These are phyloP conservation scores for Claviceps digitariae DNA, from an alignment of 2,329 filamentous ascomycete species.

Conservation along the genomic window DNA sequence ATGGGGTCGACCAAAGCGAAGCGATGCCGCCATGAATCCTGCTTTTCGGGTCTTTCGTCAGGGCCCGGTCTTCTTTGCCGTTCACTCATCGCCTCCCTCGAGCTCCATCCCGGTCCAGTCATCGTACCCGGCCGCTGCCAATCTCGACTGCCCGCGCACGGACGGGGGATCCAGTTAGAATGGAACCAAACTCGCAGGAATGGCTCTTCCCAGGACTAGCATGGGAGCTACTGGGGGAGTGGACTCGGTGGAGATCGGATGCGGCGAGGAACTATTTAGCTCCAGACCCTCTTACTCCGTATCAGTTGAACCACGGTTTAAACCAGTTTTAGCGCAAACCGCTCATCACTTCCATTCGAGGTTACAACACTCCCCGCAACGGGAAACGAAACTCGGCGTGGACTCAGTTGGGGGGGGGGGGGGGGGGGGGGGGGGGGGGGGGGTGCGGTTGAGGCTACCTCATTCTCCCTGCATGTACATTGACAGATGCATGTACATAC, in stretches of 20 bases:
- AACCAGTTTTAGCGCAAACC: not conserved
- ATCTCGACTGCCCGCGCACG: constrained; percentile 3
- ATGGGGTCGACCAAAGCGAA: not conserved
- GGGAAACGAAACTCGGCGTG: not conserved
- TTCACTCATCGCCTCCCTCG: not conserved
- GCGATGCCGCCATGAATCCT: not conserved
- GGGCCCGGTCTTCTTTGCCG: not conserved
- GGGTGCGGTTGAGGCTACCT: not conserved
- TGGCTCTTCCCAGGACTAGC: constrained; percentile 4
- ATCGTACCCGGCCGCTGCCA: not conserved
- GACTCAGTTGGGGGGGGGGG: not conserved
- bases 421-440: not conserved
- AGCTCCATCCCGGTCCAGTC: not conserved
- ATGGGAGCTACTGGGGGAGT: not conserved
- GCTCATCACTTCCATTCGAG: not conserved
- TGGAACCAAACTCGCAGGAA: constrained; percentile 6
- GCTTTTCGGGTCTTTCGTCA: not conserved
- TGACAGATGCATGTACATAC: not conserved
- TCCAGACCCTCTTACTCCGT: not conserved
- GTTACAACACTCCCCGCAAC: not conserved
- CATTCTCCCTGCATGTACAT: not conserved
- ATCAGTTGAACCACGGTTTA: not conserved
- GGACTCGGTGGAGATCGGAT: constrained; percentile 1
- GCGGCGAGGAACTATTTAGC: not conserved
- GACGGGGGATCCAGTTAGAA: not conserved